Percentiles rank a stretch among this genome's conserved stretches.
phyloP scores from a whole-genome alignment of 2,329 filamentous ascomycete species.

The Harringtonia lauricola region DNA sequence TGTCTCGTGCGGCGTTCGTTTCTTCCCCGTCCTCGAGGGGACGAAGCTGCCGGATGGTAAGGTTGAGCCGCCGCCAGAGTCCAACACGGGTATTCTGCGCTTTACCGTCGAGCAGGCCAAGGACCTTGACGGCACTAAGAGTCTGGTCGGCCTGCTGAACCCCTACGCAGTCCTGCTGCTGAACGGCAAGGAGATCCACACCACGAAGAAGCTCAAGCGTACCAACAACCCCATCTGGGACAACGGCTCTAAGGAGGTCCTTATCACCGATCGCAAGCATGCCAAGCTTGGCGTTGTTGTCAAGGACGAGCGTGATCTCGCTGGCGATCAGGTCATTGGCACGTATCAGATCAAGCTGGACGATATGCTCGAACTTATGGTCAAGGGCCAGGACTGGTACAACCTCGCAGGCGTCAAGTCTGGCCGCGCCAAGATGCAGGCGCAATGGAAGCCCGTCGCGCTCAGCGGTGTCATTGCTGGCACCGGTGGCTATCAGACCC shows the following conservation, averaged over 20 bases:
- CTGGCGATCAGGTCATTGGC: constrained; percentile 72
- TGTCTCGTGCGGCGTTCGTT: constrained; percentile 72
- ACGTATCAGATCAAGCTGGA: constrained; percentile 93
- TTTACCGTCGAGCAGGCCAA: constrained; percentile 95
- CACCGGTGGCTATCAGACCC: constrained; percentile 82
- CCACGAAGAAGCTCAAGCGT: constrained; percentile 85
- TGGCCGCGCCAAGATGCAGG: constrained; percentile 79
- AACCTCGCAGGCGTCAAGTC: constrained; percentile 70
- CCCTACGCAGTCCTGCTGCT: constrained; percentile 82
- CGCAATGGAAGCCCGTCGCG: constrained; percentile 92
- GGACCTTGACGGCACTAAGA: constrained; percentile 87
- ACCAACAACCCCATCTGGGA: constrained; percentile 98
- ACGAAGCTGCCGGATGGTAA: constrained; percentile 65
- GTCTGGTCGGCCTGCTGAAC: constrained; percentile 79
- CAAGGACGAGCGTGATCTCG: constrained; percentile 88
- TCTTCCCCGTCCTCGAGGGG: constrained; percentile 83
- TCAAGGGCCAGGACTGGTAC: constrained; percentile 94
- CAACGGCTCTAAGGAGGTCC: constrained; percentile 82
- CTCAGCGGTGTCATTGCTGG: constrained; percentile 66
- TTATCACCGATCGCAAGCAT: constrained; percentile 86
- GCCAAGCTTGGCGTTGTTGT: constrained; percentile 85
- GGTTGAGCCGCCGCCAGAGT: constrained; percentile 69
- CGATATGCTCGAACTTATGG: constrained; percentile 83
- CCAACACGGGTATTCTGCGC: constrained; percentile 85
- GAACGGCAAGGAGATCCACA: constrained; percentile 84